These are phyloP conservation scores for Colletotrichum eremochloae DNA, from an alignment of 2,329 filamentous ascomycete genomes.

Conservation along the genomic window DNA sequence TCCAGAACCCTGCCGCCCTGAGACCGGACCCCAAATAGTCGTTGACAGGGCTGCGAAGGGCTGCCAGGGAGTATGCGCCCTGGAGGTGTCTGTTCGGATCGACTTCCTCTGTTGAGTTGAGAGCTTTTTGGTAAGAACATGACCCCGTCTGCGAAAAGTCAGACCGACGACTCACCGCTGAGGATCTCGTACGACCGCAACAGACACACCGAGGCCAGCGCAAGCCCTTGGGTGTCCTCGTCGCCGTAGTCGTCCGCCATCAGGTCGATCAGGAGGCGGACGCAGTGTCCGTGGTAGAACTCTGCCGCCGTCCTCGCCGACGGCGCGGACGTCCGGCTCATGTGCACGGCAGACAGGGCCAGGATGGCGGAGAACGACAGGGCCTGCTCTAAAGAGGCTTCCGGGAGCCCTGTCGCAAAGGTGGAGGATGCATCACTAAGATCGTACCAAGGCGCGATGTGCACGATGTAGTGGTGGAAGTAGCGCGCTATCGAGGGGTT, in stretches of 20 bases:
- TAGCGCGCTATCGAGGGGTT: conserved; percentile 50
- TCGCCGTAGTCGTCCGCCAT: conserved; percentile 46
- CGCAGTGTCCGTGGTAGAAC: conserved; percentile 57
- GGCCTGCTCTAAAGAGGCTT: conserved; percentile 53
- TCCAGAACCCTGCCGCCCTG: conserved; percentile 61
- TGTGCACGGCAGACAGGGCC: conserved; percentile 59
- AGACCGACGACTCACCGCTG: conserved; percentile 49
- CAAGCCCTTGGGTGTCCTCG: conserved; percentile 50
- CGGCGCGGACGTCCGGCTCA: conserved; percentile 50
- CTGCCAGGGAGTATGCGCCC: conserved; percentile 61
- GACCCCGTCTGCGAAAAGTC: background rate
- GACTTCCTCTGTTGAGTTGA: conserved; percentile 49
- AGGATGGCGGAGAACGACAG: conserved; percentile 60
- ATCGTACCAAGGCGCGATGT: conserved; percentile 62
- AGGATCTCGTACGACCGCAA: conserved; percentile 64
- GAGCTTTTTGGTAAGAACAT: background rate
- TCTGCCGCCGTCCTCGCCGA: conserved; percentile 50
- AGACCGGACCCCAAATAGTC: conserved; percentile 48
- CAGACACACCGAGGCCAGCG: conserved; percentile 61
- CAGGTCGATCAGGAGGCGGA: conserved; percentile 55
- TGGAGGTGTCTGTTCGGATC: conserved; percentile 60
- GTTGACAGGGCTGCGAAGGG: conserved; percentile 45
- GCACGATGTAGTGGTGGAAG: conserved; percentile 56
- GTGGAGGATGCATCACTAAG: conserved; percentile 55
- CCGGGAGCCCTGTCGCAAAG: conserved; percentile 54